These are phyloP conservation scores for Umbilicus rupestris DNA, from an alignment of 164 flowering plant species.

Conservation along the genomic window DNA sequence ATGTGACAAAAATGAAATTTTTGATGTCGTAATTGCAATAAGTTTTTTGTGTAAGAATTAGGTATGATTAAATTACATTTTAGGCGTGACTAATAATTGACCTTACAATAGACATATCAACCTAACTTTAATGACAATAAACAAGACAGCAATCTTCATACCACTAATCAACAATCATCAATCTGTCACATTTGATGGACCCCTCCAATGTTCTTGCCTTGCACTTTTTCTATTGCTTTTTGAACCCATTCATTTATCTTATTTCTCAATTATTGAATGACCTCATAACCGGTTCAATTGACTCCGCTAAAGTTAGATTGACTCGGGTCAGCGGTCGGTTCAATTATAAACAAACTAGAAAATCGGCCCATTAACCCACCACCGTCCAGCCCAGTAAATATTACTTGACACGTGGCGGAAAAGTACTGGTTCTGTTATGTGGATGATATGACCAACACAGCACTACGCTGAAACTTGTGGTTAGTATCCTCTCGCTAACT, in stretches of 20 bases:
- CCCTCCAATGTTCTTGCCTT: background rate
- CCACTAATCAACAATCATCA: background rate
- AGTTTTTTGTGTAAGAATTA: no score
- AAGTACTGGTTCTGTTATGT: background rate
- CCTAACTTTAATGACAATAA: background rate
- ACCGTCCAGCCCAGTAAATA: background rate
- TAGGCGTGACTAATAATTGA: background rate
- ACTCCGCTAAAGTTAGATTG: background rate
- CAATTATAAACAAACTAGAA: background rate
- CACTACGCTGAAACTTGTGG: background rate
- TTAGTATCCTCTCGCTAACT: background rate
- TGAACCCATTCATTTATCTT: background rate
- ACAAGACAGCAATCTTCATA: background rate
- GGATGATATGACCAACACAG: no score
- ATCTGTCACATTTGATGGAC: background rate
- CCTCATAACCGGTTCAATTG: background rate
- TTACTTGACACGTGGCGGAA: background rate
- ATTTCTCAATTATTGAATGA: background rate
- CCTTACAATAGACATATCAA: background rate
- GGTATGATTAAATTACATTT: constrained; percentile 1
- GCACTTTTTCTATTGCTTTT: background rate
- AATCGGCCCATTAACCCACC: background rate
- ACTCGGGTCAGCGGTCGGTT: background rate
- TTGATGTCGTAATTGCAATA: background rate
- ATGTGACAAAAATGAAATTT: background rate